Evolutionary conservation across 1,284 basidiomycete genomes (phyloP).

Genomic region (Xerocomus amazonicus): DNA sequence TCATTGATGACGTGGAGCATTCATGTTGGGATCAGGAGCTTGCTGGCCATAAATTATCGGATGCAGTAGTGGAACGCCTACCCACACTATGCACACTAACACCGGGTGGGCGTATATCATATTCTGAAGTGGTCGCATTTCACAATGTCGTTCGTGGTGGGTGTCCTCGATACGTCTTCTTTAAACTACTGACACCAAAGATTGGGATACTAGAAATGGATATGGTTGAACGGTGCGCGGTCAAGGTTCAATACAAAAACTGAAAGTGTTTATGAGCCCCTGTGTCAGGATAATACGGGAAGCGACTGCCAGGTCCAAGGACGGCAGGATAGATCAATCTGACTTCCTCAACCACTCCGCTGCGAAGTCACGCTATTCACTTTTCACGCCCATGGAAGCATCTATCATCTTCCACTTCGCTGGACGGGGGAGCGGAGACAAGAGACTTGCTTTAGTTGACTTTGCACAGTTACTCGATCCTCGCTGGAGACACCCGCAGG

Average conservation of each 20-base stretch:
- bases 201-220: conserved; percentile 72
- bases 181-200: conserved; percentile 6
- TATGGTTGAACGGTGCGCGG: conserved; percentile 78
- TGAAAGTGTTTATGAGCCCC: not conserved
- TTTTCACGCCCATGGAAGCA: conserved; percentile 95
- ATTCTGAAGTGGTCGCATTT: conserved; percentile 93
- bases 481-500: conserved; percentile 71
- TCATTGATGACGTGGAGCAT: not conserved
- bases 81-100: conserved; percentile 86
- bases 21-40: conserved; percentile 62
- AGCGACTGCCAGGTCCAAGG: conserved; percentile 84
- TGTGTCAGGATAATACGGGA: conserved; percentile 70
- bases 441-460: conserved; percentile 78
- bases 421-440: conserved; percentile 64
- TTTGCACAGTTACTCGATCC: conserved; percentile 89
- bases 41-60: conserved; percentile 91
- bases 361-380: conserved; percentile 78
- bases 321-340: conserved; percentile 84
- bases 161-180: conserved; percentile 23
- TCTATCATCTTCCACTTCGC: conserved; percentile 96
- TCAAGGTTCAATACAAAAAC: not conserved
- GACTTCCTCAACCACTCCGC: conserved; percentile 78
- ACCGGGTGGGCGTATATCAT: conserved; percentile 86
- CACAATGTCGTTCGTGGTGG: conserved; percentile 86
- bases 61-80: conserved; percentile 83